These are phyloP conservation scores for Neopestalotiopsis rosae DNA, from an alignment of 2,329 filamentous ascomycete genomes.

Conservation along the genomic window DNA sequence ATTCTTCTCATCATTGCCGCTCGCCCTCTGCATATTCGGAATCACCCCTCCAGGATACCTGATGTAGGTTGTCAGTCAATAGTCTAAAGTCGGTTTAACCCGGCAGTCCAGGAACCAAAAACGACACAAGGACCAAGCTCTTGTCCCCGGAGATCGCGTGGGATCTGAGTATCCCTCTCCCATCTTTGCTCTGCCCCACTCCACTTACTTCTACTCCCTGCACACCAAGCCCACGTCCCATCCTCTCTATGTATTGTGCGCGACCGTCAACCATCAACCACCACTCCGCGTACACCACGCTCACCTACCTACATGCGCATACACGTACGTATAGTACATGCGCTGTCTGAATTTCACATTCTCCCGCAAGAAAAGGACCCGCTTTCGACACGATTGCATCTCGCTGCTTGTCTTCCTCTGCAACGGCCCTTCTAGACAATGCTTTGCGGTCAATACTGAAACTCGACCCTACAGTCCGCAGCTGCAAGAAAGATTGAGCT, in stretches of 20 bases:
- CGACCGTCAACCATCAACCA: conserved; percentile 9
- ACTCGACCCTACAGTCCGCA: neutral
- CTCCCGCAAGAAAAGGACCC: neutral
- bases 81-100: neutral
- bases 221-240: conserved; percentile 18
- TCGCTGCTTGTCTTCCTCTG: neutral
- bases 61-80: neutral
- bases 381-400: conserved; percentile 14
- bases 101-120: conserved; percentile 8
- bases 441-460: conserved; percentile 10
- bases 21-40: no score
- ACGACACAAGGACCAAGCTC: neutral
- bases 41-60: no score
- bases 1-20: no score
- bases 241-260: neutral
- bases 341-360: neutral
- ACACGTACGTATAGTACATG: conserved; percentile 7
- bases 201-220: conserved; percentile 7
- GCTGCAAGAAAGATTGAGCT: conserved; percentile 2
- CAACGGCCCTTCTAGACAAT: conserved; percentile 20
- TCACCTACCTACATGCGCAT: neutral
- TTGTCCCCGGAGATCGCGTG: neutral
- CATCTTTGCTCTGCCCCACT: neutral
- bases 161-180: neutral
- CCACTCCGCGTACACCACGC: conserved; percentile 1